Conservation (phyloP, 2,329 filamentous ascomycete genomes). For the Achaetomium macrosporum region DNA sequence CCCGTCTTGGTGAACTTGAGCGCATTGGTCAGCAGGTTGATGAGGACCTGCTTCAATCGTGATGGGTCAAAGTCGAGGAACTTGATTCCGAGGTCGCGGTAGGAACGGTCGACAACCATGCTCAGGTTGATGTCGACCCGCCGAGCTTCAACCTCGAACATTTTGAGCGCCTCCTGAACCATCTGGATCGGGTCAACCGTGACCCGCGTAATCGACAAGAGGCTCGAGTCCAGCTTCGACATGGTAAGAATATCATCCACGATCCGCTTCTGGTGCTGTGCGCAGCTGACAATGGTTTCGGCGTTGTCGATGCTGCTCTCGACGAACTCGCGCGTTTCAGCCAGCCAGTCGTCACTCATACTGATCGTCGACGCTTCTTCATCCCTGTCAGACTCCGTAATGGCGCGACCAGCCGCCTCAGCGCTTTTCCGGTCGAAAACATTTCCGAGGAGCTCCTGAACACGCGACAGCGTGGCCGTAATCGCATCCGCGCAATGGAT, state of each 20-base stretch:
- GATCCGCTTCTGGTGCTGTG: conserved; percentile 73
- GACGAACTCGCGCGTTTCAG: conserved; percentile 41
- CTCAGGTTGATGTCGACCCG: conserved; percentile 62
- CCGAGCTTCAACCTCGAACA: conserved; percentile 71
- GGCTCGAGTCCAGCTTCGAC: conserved; percentile 69
- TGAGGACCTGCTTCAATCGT: conserved; percentile 69
- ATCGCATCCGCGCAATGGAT: conserved; percentile 70
- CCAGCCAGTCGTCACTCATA: conserved; percentile 24
- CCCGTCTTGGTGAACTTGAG: conserved; percentile 73
- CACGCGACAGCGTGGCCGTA: conserved; percentile 42
- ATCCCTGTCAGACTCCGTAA: conserved; percentile 19
- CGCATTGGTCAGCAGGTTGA: conserved; percentile 75
- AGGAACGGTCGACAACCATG: conserved; percentile 58
- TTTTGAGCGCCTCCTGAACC: conserved; percentile 63
- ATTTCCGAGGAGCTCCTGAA: conserved; percentile 35
- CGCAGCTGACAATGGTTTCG: conserved; percentile 71
- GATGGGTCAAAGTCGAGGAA: conserved; percentile 68
- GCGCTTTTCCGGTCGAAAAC: conserved; percentile 18
- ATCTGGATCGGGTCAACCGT: conserved; percentile 62
- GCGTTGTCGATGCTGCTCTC: conserved; percentile 63
- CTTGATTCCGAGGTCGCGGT: conserved; percentile 50
- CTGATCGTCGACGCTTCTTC: conserved; percentile 12
- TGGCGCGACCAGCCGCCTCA: not conserved
- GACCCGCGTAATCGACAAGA: conserved; percentile 66
- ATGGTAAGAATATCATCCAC: conserved; percentile 70